Evolutionary conservation across 257 asterid species (phyloP).

Genomic region (Gentiana dahurica): DNA sequence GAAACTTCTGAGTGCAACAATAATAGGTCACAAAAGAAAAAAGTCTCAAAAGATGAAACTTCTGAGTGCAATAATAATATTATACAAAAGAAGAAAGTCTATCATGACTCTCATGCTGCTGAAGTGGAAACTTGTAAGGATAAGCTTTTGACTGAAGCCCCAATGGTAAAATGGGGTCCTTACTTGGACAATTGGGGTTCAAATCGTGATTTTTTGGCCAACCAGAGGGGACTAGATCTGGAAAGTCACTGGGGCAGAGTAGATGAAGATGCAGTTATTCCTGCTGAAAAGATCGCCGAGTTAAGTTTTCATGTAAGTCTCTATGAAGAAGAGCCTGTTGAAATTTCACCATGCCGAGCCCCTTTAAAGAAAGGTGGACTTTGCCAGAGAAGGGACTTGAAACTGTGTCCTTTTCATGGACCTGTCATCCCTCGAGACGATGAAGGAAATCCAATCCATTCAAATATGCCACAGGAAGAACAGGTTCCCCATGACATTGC

Average conservation of each 20-base stretch:
- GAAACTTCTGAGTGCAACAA: constrained; percentile 18
- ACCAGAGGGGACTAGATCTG: constrained; percentile 88
- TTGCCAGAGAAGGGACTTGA: constrained; percentile 70
- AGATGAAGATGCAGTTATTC: constrained; percentile 77
- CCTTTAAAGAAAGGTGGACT: constrained; percentile 71
- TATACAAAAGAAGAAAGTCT: constrained; percentile 21
- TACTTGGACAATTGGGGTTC: constrained; percentile 80
- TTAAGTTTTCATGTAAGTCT: constrained; percentile 51
- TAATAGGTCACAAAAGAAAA: constrained; percentile 9
- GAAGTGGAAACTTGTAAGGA: constrained; percentile 43
- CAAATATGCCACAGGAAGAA: constrained; percentile 7
- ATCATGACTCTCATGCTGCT: constrained; percentile 12
- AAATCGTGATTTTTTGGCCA: constrained; percentile 46
- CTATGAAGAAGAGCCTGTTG: constrained; percentile 54
- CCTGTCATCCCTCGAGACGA: constrained; percentile 55
- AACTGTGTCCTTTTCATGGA: constrained; percentile 85
- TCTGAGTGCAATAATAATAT: constrained; percentile 13
- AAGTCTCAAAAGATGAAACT: constrained; percentile 13
- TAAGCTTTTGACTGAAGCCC: constrained; percentile 70
- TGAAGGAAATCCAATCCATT: constrained; percentile 55
- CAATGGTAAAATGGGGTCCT: constrained; percentile 67
- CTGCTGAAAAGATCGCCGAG: constrained; percentile 75
- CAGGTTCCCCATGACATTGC: constrained; percentile 14
- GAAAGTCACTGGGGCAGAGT: constrained; percentile 94
- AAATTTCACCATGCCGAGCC: constrained; percentile 72